A percentile compares a stretch with the other conserved stretches of the same genome.
Evolutionary conservation across 495 filamentous ascomycete species (phyloP).

Genomic region (Hypomontagnella monticulosa): DNA sequence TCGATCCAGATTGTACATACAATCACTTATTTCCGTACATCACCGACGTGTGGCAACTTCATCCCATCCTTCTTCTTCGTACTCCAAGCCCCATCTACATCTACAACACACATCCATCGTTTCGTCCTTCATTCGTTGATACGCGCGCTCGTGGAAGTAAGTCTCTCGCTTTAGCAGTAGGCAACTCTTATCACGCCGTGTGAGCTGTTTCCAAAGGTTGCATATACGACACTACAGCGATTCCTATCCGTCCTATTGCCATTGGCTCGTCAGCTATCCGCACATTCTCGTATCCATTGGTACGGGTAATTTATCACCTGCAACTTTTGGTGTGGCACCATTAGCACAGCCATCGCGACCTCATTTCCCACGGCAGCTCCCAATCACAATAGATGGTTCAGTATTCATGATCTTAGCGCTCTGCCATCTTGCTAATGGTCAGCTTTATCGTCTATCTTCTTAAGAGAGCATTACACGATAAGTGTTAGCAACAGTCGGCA

Average conservation of each 20-base stretch:
- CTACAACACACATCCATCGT: not conserved
- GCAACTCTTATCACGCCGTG: not conserved
- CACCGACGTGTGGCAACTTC: not conserved
- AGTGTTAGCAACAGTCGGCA: not conserved
- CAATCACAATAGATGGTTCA: not conserved
- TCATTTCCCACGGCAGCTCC: not conserved
- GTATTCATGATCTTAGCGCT: not conserved
- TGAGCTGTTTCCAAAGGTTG: not conserved
- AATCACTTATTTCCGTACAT: not conserved
- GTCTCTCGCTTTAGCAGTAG: not conserved
- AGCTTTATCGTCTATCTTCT: not conserved
- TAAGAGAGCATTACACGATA: not conserved
- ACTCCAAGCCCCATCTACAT: not conserved
- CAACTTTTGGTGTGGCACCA: slow-evolving; percentile 5
- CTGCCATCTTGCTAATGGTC: not conserved
- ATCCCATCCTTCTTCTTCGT: not conserved
- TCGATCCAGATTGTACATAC: too few relatives aligned
- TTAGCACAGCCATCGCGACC: not conserved
- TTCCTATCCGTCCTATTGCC: not conserved
- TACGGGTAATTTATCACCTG: slow-evolving; percentile 9
- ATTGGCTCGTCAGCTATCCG: not conserved
- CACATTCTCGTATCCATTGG: slow-evolving; percentile 1
- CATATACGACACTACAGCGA: not conserved
- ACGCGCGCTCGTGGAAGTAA: not conserved
- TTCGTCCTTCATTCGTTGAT: not conserved